Conservation (phyloP, 2,329 filamentous ascomycete species). For the Diaporthe velutina region DNA sequence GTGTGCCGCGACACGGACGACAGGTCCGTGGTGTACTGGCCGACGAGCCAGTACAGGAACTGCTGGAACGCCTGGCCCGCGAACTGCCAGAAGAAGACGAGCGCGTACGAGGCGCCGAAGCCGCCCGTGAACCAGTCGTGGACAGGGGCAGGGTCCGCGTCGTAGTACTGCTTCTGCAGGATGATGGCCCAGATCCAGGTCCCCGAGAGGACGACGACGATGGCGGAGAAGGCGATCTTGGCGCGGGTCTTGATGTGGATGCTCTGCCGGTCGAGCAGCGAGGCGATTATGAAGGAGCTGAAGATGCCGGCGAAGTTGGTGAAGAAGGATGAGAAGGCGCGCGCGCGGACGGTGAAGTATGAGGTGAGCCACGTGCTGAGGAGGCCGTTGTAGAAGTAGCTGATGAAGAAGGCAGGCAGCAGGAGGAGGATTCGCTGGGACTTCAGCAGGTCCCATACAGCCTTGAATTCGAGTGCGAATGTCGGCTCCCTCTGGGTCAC, state of each 20-base stretch:
- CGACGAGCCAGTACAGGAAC: slow-evolving; percentile 50
- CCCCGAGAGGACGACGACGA: slow-evolving; percentile 46
- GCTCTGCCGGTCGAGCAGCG: slow-evolving; percentile 47
- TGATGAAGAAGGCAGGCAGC: slow-evolving; percentile 51
- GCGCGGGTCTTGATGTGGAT: slow-evolving; percentile 48
- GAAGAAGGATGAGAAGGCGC: slow-evolving; percentile 51
- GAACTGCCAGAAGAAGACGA: slow-evolving; percentile 77
- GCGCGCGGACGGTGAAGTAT: slow-evolving; percentile 50
- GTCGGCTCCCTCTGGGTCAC: slow-evolving; percentile 45
- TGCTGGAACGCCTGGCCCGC: slow-evolving; percentile 50
- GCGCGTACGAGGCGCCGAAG: slow-evolving; percentile 73
- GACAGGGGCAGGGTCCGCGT: slow-evolving; percentile 43
- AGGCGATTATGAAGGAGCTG: slow-evolving; percentile 46
- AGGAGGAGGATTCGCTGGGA: slow-evolving; percentile 48
- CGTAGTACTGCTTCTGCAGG: slow-evolving; percentile 49
- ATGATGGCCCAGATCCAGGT: slow-evolving; percentile 50
- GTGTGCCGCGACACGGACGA: slow-evolving; percentile 49
- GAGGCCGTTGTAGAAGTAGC: slow-evolving; percentile 51
- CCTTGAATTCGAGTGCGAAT: slow-evolving; percentile 47
- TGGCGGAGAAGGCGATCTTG: slow-evolving; percentile 44
- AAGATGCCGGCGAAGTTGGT: slow-evolving; percentile 49
- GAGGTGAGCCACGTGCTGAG: slow-evolving; percentile 47
- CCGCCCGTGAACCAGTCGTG: slow-evolving; percentile 57
- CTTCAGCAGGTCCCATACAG: slow-evolving; percentile 43
- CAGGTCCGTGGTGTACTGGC: slow-evolving; percentile 48